Base-by-base conservation (phyloP, 2,329 filamentous ascomycete species). In the Aspergillus neoniger region DNA sequence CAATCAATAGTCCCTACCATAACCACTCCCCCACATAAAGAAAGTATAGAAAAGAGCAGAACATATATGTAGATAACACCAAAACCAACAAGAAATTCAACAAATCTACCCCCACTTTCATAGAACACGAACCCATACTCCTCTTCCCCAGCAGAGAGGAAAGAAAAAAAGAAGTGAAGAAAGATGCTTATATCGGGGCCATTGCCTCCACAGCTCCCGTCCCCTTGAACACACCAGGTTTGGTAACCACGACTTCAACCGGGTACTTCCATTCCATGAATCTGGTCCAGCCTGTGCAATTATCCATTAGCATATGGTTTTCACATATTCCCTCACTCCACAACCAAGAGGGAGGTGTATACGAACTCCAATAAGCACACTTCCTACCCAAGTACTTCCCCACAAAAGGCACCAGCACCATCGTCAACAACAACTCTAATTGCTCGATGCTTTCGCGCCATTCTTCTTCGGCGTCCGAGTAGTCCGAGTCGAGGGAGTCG, bases 381-480 rank as follows among this genome's bases (percentile, higher is more conserved):
- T 92, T 96, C 75, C 95, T 86, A 49, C 95, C 95, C 76, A 97
- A 87, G 79, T 92, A 98, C 79, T 98, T 99, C 61, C 95, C 95
- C 68, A 92, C 82, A 76, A 96, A 97, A 2, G 95, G 95, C 54
- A 99, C 89, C 68, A 98, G 78, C 52, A 98, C 90, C 92, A 99
- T 96, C 19, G 91, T 96, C 74, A 98, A 79, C 67, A 99, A 83
- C 66, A 98, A 83, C 80, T 99, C 92, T 62, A 99, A 80, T 79
- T 99, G 95, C 77, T 97, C 91, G 64, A 99, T 80, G 70, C 91
- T 96, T 71, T 93, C 91, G 70, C 94, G 90, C 95, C 95, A 99
- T 79, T 99, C 94, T 63, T 86, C 86, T 77, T 99, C 94, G 9
- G 95, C 95, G 74, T 98, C 94, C 41, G 90, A 92, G 62, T 89